Percentiles rank a stretch among this genome's conserved stretches.
phyloP scores from a whole-genome alignment of 495 filamentous ascomycete species.

The Acidiella bohemica region DNA sequence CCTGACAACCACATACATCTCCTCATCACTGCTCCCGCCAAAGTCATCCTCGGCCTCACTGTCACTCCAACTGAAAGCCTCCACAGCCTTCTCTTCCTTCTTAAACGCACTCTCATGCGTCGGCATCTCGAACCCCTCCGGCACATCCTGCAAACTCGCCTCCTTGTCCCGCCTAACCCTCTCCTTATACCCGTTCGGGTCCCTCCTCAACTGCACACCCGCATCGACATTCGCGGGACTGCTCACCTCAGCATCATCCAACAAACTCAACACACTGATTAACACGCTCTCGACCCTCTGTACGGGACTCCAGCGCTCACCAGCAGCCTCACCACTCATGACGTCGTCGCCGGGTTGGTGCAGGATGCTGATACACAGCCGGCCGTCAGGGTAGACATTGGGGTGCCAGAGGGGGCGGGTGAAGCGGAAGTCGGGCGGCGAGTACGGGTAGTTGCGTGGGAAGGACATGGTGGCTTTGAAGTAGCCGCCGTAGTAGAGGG shows the following conservation, averaged over 20 bases:
- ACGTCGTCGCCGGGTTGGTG: conserved; percentile 83
- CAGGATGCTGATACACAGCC: conserved; percentile 91
- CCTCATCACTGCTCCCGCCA: conserved; percentile 53
- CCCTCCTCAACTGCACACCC: conserved; percentile 66
- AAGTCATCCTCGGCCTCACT: conserved; percentile 62
- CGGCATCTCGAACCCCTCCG: conserved; percentile 71
- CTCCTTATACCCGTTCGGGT: conserved; percentile 51
- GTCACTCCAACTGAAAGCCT: conserved; percentile 65
- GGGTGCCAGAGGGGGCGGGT: conserved; percentile 72
- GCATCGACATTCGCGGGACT: conserved; percentile 95
- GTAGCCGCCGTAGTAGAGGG: conserved; percentile 83
- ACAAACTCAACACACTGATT: conserved; percentile 79
- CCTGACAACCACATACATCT: too few species aligned
- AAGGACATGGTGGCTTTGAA: conserved; percentile 84
- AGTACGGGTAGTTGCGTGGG: conserved; percentile 76
- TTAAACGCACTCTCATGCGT: conserved; percentile 47
- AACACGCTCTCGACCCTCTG: conserved; percentile 91
- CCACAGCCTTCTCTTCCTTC: conserved; percentile 53
- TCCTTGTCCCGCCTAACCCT: conserved; percentile 59
- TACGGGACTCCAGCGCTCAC: conserved; percentile 84
- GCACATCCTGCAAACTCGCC: conserved; percentile 62
- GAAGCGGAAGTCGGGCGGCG: conserved; percentile 78
- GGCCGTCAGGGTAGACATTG: conserved; percentile 83
- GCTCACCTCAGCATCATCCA: conserved; percentile 85
- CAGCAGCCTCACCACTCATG: conserved; percentile 76